Conservation (phyloP, 1,284 basidiomycete genomes). For the Microbotryomycetes sp. region DNA sequence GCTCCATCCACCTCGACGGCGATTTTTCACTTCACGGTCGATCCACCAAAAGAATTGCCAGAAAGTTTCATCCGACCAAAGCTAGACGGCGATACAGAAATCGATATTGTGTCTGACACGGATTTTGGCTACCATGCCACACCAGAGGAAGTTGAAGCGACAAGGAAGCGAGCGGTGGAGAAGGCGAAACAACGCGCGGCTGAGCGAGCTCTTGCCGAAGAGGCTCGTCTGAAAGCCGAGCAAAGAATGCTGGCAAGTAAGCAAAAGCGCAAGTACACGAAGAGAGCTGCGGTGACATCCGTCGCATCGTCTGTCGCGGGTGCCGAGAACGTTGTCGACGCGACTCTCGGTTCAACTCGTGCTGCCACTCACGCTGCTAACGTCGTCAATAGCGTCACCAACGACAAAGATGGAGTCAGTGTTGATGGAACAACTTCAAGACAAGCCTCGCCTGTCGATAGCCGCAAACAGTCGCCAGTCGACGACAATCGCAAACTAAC, state of each 20-base stretch:
- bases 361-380: too few relatives aligned
- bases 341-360: too few relatives aligned
- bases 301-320: too few relatives aligned
- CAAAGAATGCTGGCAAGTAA: not conserved
- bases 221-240: not conserved
- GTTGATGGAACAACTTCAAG: not conserved
- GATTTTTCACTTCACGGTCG: constrained; percentile 15
- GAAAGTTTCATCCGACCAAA: constrained; percentile 15
- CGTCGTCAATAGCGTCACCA: too few relatives aligned
- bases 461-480: too few relatives aligned
- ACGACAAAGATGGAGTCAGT: not conserved
- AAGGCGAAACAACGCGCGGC: not conserved
- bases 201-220: not conserved
- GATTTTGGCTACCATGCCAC: constrained; percentile 16
- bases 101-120: not conserved
- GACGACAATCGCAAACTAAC: too few relatives aligned
- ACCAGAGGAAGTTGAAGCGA: constrained; percentile 5
- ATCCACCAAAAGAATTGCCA: constrained; percentile 9
- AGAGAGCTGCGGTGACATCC: too few relatives aligned
- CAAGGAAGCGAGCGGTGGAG: not conserved
- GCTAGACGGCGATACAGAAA: constrained; percentile 18
- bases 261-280: not conserved
- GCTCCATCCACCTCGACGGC: constrained; percentile 8
- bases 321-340: too few relatives aligned
- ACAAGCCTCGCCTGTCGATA: not conserved